Conservation (phyloP, 345 rosid genomes). For the Syzygium jambos region DNA sequence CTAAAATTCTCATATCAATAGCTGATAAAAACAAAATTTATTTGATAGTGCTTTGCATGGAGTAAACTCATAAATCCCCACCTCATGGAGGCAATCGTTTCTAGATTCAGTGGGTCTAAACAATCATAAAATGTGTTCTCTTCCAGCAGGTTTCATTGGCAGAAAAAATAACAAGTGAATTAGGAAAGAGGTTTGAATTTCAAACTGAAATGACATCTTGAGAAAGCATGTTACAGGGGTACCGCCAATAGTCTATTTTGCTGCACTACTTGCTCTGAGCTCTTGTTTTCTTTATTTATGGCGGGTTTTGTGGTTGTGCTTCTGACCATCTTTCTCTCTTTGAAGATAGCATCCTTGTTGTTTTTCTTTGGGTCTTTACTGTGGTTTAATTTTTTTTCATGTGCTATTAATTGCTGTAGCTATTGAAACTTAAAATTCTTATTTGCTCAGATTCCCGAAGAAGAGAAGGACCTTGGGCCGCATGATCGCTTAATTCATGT, state of each 20-base stretch:
- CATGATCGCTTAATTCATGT: slow-evolving; percentile 83
- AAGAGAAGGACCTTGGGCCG: slow-evolving; percentile 80
- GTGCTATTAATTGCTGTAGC: neutral
- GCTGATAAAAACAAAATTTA: neutral
- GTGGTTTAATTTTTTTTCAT: neutral
- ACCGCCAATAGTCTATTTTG: neutral
- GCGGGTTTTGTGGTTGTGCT: neutral
- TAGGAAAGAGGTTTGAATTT: neutral
- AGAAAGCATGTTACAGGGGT: neutral
- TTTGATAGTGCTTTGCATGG: neutral
- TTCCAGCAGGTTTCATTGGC: neutral
- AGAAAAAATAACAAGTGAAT: neutral
- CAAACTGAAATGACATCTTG: neutral
- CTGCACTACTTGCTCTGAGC: neutral
- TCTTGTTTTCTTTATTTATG: neutral
- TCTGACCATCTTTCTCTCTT: neutral
- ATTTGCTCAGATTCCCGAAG: slow-evolving; percentile 59
- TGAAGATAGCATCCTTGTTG: neutral
- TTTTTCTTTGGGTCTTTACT: neutral
- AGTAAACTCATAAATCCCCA: neutral
- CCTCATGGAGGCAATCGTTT: neutral
- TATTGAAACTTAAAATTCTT: neutral
- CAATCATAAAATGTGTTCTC: neutral
- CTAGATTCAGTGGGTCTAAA: neutral
- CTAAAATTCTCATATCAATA: neutral